These are phyloP conservation scores for Hypoxylon rickii DNA, from an alignment of 495 filamentous ascomycete genomes.

Conservation along the genomic window DNA sequence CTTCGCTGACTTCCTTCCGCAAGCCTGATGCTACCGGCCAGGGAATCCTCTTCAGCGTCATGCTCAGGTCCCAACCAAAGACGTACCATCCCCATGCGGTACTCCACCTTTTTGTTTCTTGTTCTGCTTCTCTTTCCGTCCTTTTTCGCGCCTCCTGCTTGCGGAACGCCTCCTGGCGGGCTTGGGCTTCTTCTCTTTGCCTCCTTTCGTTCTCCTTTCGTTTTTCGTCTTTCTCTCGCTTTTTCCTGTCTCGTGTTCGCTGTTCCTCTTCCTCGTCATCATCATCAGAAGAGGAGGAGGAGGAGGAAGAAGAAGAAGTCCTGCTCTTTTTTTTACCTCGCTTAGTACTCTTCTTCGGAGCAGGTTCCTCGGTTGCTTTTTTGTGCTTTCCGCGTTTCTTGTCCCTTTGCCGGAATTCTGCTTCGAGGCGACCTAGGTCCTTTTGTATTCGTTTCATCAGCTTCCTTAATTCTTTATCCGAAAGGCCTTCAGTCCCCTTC, in stretches of 20 bases:
- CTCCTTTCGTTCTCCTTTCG: constrained; percentile 1
- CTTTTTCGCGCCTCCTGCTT: constrained; percentile 9
- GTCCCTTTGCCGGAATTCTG: background rate
- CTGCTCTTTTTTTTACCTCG: too few relatives aligned
- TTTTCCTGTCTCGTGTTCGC: background rate
- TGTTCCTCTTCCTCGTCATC: too few relatives aligned
- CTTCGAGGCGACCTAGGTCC: background rate
- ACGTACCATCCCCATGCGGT: too few relatives aligned
- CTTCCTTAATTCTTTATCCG: background rate
- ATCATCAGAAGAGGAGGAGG: too few relatives aligned
- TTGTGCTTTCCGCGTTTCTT: background rate
- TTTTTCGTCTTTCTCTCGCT: background rate
- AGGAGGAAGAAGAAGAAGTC: too few relatives aligned
- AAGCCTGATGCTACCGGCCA: constrained; percentile 19
- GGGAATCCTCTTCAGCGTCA: too few relatives aligned
- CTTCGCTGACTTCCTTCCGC: constrained; percentile 17
- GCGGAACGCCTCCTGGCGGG: constrained; percentile 12
- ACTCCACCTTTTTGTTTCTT: background rate
- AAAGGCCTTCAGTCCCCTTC: background rate
- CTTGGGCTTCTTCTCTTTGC: constrained; percentile 1
- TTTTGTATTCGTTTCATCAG: background rate
- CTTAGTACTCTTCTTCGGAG: background rate
- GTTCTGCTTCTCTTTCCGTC: constrained; percentile 11
- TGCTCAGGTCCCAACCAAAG: too few relatives aligned
- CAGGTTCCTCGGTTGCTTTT: background rate